Evolutionary conservation across 2,329 filamentous ascomycete species (phyloP).

Genomic region (Xylariaceae sp.): DNA sequence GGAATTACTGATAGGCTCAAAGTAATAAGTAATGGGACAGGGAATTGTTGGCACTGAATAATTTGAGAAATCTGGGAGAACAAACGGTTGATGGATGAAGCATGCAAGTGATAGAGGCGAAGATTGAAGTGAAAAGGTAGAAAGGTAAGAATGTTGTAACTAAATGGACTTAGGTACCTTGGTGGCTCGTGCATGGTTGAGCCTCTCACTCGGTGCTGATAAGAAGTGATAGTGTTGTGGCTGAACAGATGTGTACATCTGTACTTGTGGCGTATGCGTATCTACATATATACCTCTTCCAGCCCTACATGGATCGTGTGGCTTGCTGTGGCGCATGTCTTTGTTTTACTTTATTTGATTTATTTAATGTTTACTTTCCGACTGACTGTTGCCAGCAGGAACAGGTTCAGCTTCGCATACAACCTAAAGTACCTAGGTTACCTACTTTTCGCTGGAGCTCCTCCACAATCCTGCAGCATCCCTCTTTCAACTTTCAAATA

Average conservation of each 20-base stretch:
- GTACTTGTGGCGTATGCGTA: background rate
- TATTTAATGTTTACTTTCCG: constrained; percentile 25
- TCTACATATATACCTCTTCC: no score
- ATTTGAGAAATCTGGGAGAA: background rate
- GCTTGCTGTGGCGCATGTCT: background rate
- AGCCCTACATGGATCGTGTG: no score
- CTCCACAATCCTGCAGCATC: background rate
- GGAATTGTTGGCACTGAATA: background rate
- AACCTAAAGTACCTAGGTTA: background rate
- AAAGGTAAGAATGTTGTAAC: background rate
- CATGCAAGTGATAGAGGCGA: no score
- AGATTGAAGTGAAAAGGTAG: background rate
- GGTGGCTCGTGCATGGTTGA: background rate
- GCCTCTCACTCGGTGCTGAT: background rate
- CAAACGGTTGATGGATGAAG: background rate
- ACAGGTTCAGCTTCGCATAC: constrained; percentile 2
- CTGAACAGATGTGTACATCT: background rate
- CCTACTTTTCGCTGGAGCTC: background rate
- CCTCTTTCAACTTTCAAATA: constrained; percentile 18
- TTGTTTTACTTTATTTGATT: no score
- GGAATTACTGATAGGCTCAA: background rate
- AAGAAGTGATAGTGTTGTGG: background rate
- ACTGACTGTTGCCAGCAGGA: constrained; percentile 21
- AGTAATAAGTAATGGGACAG: background rate
- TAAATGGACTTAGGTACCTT: background rate